Evolutionary conservation across 75 land plant genomes (phyloP), one percentile per base, ranked within the genome.

Genomic region (Pinus albicaulis): DNA sequence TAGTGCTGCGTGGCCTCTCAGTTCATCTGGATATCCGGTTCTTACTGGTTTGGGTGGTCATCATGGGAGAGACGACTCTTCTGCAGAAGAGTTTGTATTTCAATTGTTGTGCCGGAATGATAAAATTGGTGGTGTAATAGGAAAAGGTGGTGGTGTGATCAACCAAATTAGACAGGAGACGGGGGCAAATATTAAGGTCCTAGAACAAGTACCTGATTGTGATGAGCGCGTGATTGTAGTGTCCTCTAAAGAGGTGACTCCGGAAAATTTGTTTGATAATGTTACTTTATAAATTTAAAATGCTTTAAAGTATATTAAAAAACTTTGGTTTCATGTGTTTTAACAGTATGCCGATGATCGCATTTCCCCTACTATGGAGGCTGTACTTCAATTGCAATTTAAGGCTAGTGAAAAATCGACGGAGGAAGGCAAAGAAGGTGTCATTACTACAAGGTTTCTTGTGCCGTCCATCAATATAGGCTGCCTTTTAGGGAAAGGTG

Each of bases 81-180:
- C 53, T 10, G 11, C 12, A 10, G 89, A 88, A 78, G 95, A 92
- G 60, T 80, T 98, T 63, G 81, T 79, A 7, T 79, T 98, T 5
- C 86, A 90, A 31, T 80, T 98, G 4, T 78, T 98, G 52, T 98
- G 99, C 77, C 91, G 94, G 5, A 88, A 87, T 73, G 91, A 91
- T 56, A 92, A 89, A 56, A 98, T 98, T 85, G 99, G 99, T 5
- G 90, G 94, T 55, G 89, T 98, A 71, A 98, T 98, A 80, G 99
- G 99, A 11, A 95, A 91, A 60, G 92, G 96, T 23, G 99, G 99
- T 3, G 78, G 80, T 44, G 83, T 92, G 5, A 98, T 98, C n/a
- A 91, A 89, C 55, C 81, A 78, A 75, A 64, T 98, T 52, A 87
- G 99, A 73, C 89, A 92, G 77, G 89, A 80, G 16, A 93, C 92